These are phyloP conservation scores for Leishmania major DNA, from an alignment of 208 protist species.

Conservation along the genomic window DNA sequence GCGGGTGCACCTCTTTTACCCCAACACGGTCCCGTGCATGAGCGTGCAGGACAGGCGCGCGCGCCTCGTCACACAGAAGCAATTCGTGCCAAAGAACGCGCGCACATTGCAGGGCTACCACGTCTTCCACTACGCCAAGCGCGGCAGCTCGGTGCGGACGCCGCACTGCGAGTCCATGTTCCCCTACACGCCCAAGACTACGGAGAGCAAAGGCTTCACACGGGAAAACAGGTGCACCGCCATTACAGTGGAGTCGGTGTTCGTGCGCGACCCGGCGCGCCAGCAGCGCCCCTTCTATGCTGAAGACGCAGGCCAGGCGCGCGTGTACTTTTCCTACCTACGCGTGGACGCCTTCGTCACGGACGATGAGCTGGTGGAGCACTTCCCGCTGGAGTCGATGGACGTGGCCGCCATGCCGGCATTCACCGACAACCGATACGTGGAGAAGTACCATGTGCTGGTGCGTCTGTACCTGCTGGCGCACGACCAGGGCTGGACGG, in stretches of 20 bases:
- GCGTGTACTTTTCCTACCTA: conserved; percentile 21
- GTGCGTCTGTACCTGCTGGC: conserved; percentile 27
- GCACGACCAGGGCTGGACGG: conserved; percentile 30
- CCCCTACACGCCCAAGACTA: conserved; percentile 12
- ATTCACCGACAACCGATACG: conserved; percentile 12
- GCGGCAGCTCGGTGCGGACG: neutral
- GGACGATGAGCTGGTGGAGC: conserved; percentile 16
- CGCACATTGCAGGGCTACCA: conserved; percentile 14
- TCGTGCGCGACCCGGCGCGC: conserved; percentile 15
- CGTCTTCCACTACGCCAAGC: conserved; percentile 1
- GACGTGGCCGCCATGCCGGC: conserved; percentile 15
- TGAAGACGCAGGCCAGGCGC: conserved; percentile 18
- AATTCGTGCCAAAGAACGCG: conserved; percentile 13
- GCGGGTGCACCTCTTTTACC: conserved; percentile 25
- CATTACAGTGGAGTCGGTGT: conserved; percentile 28
- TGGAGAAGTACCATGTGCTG: conserved; percentile 29
- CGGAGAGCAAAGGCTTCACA: conserved; percentile 1
- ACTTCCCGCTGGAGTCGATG: conserved; percentile 9
- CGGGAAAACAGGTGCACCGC: conserved; percentile 2
- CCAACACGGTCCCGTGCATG: conserved; percentile 10
- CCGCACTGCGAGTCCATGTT: conserved; percentile 16
- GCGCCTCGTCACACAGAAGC: conserved; percentile 23
- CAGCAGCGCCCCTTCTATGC: conserved; percentile 17
- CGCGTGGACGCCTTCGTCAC: conserved; percentile 14
- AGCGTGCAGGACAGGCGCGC: conserved; percentile 16